phyloP scores from a whole-genome alignment of 164 flowering plant genomes.

The Berberis thunbergii region DNA sequence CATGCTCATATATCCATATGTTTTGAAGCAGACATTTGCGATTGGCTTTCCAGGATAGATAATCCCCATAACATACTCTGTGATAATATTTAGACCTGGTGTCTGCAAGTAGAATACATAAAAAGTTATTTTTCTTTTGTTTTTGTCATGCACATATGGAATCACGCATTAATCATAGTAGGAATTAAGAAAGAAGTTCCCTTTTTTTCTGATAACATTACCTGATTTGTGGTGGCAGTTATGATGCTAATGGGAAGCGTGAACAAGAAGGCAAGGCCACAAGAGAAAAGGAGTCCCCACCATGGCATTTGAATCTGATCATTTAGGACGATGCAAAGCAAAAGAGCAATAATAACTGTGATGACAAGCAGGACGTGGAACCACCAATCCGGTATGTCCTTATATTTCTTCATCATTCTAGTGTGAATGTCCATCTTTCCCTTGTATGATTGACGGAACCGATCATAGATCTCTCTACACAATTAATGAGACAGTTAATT shows the following conservation, averaged over 20 bases:
- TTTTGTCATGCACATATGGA: neutral
- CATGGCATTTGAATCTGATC: constrained; percentile 74
- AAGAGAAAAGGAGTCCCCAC: constrained; percentile 75
- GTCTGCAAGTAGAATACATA: constrained; percentile 3
- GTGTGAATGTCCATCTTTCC: constrained; percentile 64
- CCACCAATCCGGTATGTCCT: constrained; percentile 74
- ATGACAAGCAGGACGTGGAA: constrained; percentile 33
- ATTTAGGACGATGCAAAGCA: constrained; percentile 51
- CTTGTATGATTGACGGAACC: constrained; percentile 24
- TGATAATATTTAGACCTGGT: constrained; percentile 20
- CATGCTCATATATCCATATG: constrained; percentile 16
- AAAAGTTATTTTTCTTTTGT: neutral
- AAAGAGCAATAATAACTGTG: constrained; percentile 37
- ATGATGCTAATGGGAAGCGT: constrained; percentile 79
- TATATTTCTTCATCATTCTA: constrained; percentile 58
- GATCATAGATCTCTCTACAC: constrained; percentile 43
- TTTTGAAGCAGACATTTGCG: constrained; percentile 19
- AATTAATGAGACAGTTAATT: constrained; percentile 8
- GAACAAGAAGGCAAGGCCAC: constrained; percentile 46
- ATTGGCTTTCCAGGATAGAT: constrained; percentile 20
- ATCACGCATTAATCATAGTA: neutral
- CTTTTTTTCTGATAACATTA: constrained; percentile 14
- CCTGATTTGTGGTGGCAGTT: constrained; percentile 88
- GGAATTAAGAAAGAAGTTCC: neutral
- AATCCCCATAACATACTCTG: constrained; percentile 19